Evolutionary conservation across 2,329 filamentous ascomycete genomes (phyloP), one percentile per base, ranked within the genome.

Genomic region (Oidium heveae): DNA sequence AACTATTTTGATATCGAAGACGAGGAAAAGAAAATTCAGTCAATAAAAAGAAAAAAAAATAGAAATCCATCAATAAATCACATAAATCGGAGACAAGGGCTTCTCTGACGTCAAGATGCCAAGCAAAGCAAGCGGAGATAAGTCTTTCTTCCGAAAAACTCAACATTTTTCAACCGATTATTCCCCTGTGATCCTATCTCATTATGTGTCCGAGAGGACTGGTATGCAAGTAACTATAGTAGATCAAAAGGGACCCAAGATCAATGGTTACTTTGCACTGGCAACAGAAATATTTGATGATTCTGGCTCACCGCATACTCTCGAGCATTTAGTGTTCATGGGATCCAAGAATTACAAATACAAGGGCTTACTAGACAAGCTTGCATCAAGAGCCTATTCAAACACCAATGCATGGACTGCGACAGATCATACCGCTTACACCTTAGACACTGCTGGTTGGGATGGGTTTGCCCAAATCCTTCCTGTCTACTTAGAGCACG

Each of bases 211-310:
- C 6, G 79, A 86, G 62, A 76, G 86, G 59, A 98, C 89, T 58
- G 91, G 91, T 54, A 91, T 98, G 86, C 82, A 88, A 61, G 84
- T 94, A 36, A 80, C 94, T 43, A 85, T 95, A 52, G 86, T 93
- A 61, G 84, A 96, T 66, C 82, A 87, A 61, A 80, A 91, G 65
- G 89, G 91, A 0, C 91, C 91, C n/a, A 96, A 95, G 67, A 77
- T 95, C 57, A 83, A 85, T 61, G 91, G 91, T 36, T 94, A 93
- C 69, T 98, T 98, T 68, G 83, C 88, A 36, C 75, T 98, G 54
- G 91, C 91, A 36, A 98, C 91, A 2, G 91, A 98, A 68, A 96
- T 98, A 62, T 83, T 94, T 62, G 91, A 98, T 69, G 87, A 98
- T 67, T 96, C 89, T 12, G 91, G 91, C 43, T 84, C 91, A 15